Conservation (phyloP, 2,329 filamentous ascomycete genomes). For the Sclerotinia subarctica region DNA sequence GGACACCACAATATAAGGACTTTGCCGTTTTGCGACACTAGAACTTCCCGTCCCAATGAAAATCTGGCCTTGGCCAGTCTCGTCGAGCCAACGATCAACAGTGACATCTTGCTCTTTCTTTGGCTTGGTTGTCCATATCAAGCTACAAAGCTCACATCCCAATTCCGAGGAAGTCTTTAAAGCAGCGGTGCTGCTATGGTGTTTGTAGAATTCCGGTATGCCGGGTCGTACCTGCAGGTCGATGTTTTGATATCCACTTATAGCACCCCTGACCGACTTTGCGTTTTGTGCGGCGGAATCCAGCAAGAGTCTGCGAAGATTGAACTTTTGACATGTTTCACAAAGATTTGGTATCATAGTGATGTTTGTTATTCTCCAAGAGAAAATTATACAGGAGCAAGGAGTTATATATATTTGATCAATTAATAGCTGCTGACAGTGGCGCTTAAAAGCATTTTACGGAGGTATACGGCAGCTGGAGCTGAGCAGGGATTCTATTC, state of each 20-base stretch:
- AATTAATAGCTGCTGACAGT: background rate
- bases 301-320: slow-evolving; percentile 14
- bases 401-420: background rate
- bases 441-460: background rate
- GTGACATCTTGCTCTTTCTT: slow-evolving; percentile 3
- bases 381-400: background rate
- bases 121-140: slow-evolving; percentile 2
- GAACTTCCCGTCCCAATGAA: slow-evolving; percentile 19
- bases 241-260: slow-evolving; percentile 11
- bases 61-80: slow-evolving; percentile 14
- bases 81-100: slow-evolving; percentile 16
- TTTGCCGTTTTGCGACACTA: slow-evolving; percentile 17
- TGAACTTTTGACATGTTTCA: slow-evolving; percentile 8
- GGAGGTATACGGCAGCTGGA: background rate
- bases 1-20: slow-evolving; percentile 15
- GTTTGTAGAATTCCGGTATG: slow-evolving; percentile 17
- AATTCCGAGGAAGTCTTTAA: background rate
- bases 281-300: slow-evolving; percentile 15
- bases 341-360: slow-evolving; percentile 8
- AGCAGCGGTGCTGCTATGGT: slow-evolving; percentile 8
- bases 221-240: slow-evolving; percentile 19
- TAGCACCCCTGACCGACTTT: background rate
- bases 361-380: background rate
- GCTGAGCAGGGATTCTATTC: background rate
- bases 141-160: slow-evolving; percentile 10